Percentiles rank a stretch among this genome's conserved stretches.
Conservation (phyloP, 2,329 filamentous ascomycete species). For the Penicillium sp. region DNA sequence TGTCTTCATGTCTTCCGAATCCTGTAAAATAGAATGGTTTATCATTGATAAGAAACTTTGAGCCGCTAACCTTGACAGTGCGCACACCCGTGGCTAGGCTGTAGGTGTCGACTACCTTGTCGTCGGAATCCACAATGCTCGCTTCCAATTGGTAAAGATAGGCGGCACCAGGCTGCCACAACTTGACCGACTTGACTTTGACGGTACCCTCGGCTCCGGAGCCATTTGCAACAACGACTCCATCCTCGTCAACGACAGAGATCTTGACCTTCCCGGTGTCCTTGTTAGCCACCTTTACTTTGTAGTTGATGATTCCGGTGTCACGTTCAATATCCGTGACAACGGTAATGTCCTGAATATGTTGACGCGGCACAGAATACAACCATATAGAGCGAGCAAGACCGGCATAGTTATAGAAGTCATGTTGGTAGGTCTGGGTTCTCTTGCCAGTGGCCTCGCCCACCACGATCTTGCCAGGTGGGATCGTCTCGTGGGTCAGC, state of each 20-base stretch:
- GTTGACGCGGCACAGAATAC: slow-evolving; percentile 22
- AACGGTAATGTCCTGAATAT: slow-evolving; percentile 25
- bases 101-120: slow-evolving; percentile 20
- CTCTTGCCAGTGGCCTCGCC: slow-evolving; percentile 13
- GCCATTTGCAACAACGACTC: background rate
- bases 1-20: slow-evolving; percentile 32
- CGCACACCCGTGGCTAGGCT: slow-evolving; percentile 22
- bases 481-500: slow-evolving; percentile 30
- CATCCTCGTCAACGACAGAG: background rate
- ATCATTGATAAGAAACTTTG: slow-evolving; percentile 28
- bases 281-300: background rate
- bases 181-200: slow-evolving; percentile 14
- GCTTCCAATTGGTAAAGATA: slow-evolving; percentile 27
- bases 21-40: slow-evolving; percentile 32
- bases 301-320: slow-evolving; percentile 1
- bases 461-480: slow-evolving; percentile 20
- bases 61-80: slow-evolving; percentile 18
- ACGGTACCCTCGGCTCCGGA: slow-evolving; percentile 13
- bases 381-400: slow-evolving; percentile 30
- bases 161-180: slow-evolving; percentile 29
- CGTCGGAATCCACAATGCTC: slow-evolving; percentile 13
- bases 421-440: slow-evolving; percentile 29
- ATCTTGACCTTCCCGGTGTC: background rate
- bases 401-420: slow-evolving; percentile 34
- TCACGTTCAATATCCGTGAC: slow-evolving; percentile 17